A percentile compares a stretch with the other conserved stretches of the same genome.
Evolutionary conservation across 1,284 basidiomycete genomes (phyloP).

Genomic region (Hypsizygus ulmarius): DNA sequence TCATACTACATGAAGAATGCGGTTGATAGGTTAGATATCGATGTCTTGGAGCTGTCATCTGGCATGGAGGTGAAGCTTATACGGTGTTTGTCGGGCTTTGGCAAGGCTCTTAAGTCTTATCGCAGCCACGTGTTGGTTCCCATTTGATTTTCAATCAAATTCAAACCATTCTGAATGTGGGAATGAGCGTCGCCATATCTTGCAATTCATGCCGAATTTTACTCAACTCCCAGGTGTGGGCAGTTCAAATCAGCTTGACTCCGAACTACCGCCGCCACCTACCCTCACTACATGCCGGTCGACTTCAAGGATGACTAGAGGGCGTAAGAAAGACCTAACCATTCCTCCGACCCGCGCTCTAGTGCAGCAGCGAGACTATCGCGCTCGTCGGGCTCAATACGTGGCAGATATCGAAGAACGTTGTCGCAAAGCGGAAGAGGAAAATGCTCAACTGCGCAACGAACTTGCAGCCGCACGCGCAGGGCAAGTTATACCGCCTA

Average conservation of each 20-base stretch:
- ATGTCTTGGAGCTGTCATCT: not conserved
- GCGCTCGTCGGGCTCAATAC: conserved; percentile 58
- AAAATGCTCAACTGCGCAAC: conserved; percentile 47
- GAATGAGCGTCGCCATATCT: conserved; percentile 22
- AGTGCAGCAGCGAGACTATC: conserved; percentile 60
- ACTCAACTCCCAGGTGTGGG: conserved; percentile 13
- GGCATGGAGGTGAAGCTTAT: not conserved
- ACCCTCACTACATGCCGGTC: conserved; percentile 14
- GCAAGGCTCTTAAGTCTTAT: conserved; percentile 7
- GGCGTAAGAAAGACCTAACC: conserved; percentile 60
- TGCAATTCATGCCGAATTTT: conserved; percentile 23
- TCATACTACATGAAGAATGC: too few species aligned
- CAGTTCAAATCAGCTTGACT: conserved; percentile 15
- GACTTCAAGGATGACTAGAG: conserved; percentile 49
- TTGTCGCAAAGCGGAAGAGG: conserved; percentile 49
- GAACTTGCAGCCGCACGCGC: conserved; percentile 44
- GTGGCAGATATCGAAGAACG: conserved; percentile 55
- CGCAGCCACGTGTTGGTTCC: conserved; percentile 9
- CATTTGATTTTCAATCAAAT: conserved; percentile 21
- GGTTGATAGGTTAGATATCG: too few species aligned
- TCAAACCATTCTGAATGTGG: conserved; percentile 22
- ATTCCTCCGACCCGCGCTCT: conserved; percentile 49
- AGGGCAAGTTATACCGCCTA: conserved; percentile 29
- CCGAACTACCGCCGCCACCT: conserved; percentile 10
- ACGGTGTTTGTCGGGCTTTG: conserved; percentile 8